These are phyloP conservation scores for Xylaria sp. DNA, from an alignment of 2,329 filamentous ascomycete species.

Conservation along the genomic window DNA sequence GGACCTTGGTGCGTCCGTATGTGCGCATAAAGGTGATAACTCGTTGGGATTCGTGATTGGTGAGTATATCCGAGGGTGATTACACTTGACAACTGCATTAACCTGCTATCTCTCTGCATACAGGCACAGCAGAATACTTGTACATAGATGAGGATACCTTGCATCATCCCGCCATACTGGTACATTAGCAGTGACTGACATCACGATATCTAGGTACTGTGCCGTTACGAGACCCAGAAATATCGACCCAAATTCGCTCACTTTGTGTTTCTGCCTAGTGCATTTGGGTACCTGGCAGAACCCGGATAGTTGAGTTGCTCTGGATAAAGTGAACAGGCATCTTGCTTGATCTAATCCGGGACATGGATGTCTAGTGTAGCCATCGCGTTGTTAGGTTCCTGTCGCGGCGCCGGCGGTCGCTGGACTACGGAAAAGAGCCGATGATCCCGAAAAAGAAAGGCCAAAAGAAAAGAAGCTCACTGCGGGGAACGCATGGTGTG, in stretches of 20 bases:
- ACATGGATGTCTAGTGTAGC: conserved; percentile 10
- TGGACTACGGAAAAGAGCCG: conserved; percentile 26
- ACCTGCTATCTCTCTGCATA: neutral
- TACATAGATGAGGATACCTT: conserved; percentile 1
- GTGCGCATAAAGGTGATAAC: neutral
- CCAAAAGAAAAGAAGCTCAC: conserved; percentile 8
- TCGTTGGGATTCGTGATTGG: neutral
- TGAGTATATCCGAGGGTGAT: neutral
- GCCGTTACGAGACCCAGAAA: neutral
- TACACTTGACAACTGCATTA: neutral
- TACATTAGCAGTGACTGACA: neutral
- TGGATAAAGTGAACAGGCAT: conserved; percentile 14
- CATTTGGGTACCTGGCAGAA: neutral
- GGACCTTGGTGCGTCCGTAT: neutral
- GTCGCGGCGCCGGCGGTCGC: conserved; percentile 24
- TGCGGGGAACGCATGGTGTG: conserved; percentile 25
- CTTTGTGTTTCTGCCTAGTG: neutral
- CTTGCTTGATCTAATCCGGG: conserved; percentile 18
- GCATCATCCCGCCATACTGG: conserved; percentile 25
- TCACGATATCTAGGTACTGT: neutral
- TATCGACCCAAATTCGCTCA: neutral
- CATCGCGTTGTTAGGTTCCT: conserved; percentile 10
- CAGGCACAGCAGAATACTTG: neutral
- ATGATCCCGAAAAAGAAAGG: conserved; percentile 27
- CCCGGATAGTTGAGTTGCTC: neutral